Conservation (phyloP, 208 protist species). For the Leishmania arabica region DNA sequence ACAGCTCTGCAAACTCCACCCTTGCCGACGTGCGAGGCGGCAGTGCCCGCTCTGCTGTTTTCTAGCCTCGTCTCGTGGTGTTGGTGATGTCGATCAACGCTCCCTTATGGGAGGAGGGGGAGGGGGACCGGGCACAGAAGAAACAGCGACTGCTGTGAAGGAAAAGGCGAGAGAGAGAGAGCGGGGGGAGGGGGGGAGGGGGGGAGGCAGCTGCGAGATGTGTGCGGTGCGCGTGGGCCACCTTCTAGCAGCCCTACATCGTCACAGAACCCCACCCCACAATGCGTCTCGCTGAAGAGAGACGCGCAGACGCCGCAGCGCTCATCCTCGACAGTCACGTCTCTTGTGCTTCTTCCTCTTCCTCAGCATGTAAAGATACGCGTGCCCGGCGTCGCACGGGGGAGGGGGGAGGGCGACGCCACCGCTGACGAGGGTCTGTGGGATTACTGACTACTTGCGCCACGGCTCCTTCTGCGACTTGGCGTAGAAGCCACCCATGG, state of each 20-base stretch:
- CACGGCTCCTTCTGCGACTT: conserved; percentile 90
- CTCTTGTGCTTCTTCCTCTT: not conserved
- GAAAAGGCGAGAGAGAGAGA: not conserved
- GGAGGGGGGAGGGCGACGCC: not conserved
- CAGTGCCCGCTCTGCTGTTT: not conserved
- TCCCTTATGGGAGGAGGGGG: not conserved
- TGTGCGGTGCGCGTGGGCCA: not conserved
- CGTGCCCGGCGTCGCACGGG: not conserved
- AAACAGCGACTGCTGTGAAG: not conserved
- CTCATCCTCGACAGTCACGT: not conserved
- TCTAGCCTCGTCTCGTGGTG: not conserved
- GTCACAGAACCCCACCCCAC: not conserved
- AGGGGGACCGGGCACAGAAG: not conserved
- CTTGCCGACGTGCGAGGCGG: not conserved
- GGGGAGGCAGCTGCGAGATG: not conserved
- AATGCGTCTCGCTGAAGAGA: not conserved
- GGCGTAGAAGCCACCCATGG: conserved; percentile 85
- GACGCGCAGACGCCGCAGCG: not conserved
- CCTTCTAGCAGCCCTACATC: not conserved
- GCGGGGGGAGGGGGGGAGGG: not conserved
- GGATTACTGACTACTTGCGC: conserved; percentile 58
- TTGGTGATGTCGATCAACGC: not conserved
- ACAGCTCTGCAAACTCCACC: not conserved
- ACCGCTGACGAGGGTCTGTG: not conserved
- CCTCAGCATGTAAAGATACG: not conserved